These are phyloP conservation scores for Nannizziopsis barbatae DNA, from an alignment of 2,329 filamentous ascomycete genomes.

Conservation along the genomic window DNA sequence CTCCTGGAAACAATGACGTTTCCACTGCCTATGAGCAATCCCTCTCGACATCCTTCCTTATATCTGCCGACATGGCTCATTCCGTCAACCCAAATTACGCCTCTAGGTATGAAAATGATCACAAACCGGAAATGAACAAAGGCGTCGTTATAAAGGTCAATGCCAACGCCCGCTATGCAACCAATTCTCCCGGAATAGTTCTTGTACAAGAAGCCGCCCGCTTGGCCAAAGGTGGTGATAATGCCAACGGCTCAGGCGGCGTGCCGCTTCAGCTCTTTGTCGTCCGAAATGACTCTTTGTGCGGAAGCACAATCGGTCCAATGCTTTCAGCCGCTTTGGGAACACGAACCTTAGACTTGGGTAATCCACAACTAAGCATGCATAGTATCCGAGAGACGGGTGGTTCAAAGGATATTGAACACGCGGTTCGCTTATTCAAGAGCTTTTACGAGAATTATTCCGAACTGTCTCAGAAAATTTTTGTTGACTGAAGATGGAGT, in stretches of 20 bases:
- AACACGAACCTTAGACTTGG: constrained; percentile 77
- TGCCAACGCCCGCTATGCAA: constrained; percentile 92
- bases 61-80: constrained; percentile 97
- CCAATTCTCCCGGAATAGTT: constrained; percentile 90
- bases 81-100: constrained; percentile 91
- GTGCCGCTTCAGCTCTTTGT: constrained; percentile 89
- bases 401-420: constrained; percentile 74
- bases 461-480: constrained; percentile 67
- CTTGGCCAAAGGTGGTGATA: constrained; percentile 33
- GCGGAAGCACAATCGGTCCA: constrained; percentile 94
- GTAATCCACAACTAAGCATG: constrained; percentile 92
- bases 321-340: constrained; percentile 84
- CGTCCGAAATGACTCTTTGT: constrained; percentile 86
- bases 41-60: constrained; percentile 76
- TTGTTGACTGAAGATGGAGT: constrained; percentile 54
- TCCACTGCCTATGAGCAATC: constrained; percentile 88
- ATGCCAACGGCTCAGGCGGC: constrained; percentile 43
- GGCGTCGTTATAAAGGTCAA: constrained; percentile 97
- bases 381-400: constrained; percentile 92
- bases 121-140: constrained; percentile 91
- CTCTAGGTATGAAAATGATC: constrained; percentile 79
- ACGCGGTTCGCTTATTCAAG: constrained; percentile 75
- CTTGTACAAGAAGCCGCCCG: constrained; percentile 76
- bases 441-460: constrained; percentile 79
- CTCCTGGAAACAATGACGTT: constrained; percentile 44